Evolutionary conservation across 2,329 filamentous ascomycete genomes (phyloP).

Genomic region (Apiospora aurea): DNA sequence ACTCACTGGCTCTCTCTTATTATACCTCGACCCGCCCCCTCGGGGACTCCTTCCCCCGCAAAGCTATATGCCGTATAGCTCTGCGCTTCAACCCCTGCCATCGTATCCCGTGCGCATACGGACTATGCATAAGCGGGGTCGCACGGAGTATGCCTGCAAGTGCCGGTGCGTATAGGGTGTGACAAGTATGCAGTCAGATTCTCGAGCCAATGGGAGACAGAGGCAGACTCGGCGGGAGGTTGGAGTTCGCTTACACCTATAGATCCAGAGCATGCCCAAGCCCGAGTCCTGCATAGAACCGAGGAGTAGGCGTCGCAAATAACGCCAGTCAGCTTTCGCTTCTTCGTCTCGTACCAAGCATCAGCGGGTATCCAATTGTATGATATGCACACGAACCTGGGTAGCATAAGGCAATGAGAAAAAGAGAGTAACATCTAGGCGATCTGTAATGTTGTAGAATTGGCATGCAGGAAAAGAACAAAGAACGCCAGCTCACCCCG

Average conservation of each 20-base stretch:
- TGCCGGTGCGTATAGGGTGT: neutral
- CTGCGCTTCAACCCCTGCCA: neutral
- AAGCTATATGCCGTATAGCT: neutral
- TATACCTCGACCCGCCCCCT: neutral
- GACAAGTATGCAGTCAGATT: constrained; percentile 16
- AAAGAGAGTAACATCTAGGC: neutral
- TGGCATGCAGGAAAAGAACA: neutral
- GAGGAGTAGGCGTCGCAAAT: neutral
- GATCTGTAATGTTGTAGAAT: neutral
- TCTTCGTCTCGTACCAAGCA: neutral
- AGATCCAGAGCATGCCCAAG: neutral
- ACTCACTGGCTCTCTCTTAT: neutral
- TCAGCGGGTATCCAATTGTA: neutral
- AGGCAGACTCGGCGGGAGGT: neutral
- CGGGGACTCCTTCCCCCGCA: neutral
- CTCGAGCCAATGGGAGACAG: neutral
- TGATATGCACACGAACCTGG: neutral
- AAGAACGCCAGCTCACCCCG: neutral
- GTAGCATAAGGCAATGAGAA: neutral
- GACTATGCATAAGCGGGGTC: constrained; percentile 3
- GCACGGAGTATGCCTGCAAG: neutral
- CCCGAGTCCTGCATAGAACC: neutral
- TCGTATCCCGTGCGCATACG: neutral
- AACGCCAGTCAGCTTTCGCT: neutral
- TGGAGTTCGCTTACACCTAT: neutral